Conservation (phyloP, 1,284 basidiomycete species). For the Ganoderma sinense region DNA sequence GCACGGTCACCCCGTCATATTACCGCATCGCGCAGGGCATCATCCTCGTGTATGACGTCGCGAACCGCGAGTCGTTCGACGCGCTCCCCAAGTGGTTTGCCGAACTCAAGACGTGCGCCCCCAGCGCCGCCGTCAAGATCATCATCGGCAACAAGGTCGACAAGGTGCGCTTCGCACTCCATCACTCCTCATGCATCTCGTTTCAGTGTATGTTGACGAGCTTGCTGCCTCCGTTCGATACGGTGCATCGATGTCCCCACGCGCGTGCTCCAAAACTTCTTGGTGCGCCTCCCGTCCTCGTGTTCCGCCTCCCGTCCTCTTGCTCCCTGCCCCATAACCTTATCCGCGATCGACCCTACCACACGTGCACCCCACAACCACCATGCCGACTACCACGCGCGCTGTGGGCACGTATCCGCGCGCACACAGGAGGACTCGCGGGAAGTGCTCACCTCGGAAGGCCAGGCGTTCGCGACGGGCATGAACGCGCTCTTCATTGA, state of each 20-base stretch:
- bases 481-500: slow-evolving; percentile 90
- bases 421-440: slow-evolving; percentile 82
- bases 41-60: slow-evolving; percentile 95
- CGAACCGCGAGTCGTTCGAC: slow-evolving; percentile 91
- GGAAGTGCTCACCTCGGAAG: slow-evolving; percentile 86
- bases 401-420: background rate
- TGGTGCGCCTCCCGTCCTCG: background rate
- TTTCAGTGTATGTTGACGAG: background rate
- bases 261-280: background rate
- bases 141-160: slow-evolving; percentile 97
- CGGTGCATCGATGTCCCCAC: background rate
- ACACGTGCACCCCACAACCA: background rate
- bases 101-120: slow-evolving; percentile 95
- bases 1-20: slow-evolving; percentile 91
- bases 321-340: background rate
- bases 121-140: slow-evolving; percentile 90
- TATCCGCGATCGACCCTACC: background rate
- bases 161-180: slow-evolving; percentile 61
- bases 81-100: slow-evolving; percentile 93
- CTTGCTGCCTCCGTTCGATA: background rate
- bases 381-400: background rate
- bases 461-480: slow-evolving; percentile 79
- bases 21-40: slow-evolving; percentile 95
- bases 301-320: background rate
- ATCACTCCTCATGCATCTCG: background rate